Percentiles rank a stretch among this genome's conserved stretches.
Conservation (phyloP, 768 basidiomycete genomes). For the Leccinum variicolor region DNA sequence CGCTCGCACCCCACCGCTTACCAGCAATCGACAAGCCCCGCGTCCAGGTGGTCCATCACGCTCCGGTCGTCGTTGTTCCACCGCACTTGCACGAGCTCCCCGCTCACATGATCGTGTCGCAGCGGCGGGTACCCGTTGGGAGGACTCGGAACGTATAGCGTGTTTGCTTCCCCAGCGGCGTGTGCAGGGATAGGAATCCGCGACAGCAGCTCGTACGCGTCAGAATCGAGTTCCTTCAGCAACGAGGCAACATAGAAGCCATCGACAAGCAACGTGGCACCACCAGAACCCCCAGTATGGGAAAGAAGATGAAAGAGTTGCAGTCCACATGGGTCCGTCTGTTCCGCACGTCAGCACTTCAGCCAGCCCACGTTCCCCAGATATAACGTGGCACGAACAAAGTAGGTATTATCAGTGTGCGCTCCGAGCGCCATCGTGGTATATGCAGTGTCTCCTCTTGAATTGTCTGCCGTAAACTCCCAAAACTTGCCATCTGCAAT, state of each 20-base stretch:
- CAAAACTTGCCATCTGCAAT: constrained; percentile 86
- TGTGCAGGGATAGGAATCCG: constrained; percentile 72
- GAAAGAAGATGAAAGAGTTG: constrained; percentile 95
- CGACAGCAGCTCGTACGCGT: constrained; percentile 67
- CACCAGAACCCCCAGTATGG: constrained; percentile 77
- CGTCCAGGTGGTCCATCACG: constrained; percentile 59
- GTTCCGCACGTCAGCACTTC: constrained; percentile 8
- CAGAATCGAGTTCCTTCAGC: constrained; percentile 68
- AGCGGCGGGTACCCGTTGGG: constrained; percentile 67
- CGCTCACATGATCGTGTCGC: constrained; percentile 55
- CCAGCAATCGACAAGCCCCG: constrained; percentile 73
- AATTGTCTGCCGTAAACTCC: constrained; percentile 92
- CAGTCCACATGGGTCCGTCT: constrained; percentile 94
- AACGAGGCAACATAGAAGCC: constrained; percentile 89
- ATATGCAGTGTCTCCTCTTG: constrained; percentile 93
- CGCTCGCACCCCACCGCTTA: constrained; percentile 20
- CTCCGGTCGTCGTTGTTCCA: constrained; percentile 97
- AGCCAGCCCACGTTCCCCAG: constrained; percentile 5
- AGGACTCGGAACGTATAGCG: constrained; percentile 58
- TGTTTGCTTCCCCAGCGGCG: constrained; percentile 74
- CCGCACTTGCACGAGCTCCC: constrained; percentile 70
- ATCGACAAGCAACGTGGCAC: constrained; percentile 89
- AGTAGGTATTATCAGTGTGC: constrained; percentile 75
- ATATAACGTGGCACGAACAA: constrained; percentile 18
- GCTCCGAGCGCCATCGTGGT: constrained; percentile 83